phyloP scores from a whole-genome alignment of 805 yeast genomes.

The Candida gorgasii region DNA sequence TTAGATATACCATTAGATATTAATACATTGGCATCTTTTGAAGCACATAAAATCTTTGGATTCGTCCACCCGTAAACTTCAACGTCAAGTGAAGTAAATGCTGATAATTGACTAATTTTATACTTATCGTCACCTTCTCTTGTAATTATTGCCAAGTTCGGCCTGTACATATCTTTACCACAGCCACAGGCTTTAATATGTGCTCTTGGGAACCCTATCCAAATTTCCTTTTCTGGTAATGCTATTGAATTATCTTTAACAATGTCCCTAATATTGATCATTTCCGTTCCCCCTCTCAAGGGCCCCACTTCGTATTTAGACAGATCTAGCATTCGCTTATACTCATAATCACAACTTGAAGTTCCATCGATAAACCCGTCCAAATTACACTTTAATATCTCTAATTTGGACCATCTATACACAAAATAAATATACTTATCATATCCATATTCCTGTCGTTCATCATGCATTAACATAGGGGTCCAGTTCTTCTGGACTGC shows the following conservation, averaged over 20 bases:
- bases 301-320: conserved; percentile 26
- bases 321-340: conserved; percentile 13
- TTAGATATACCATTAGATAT: conserved; percentile 37
- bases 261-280: conserved; percentile 24
- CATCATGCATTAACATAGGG: conserved; percentile 31
- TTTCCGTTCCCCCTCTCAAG: conserved; percentile 38
- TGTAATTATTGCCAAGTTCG: conserved; percentile 34
- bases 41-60: conserved; percentile 25
- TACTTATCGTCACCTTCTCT: conserved; percentile 18
- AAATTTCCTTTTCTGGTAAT: conserved; percentile 28
- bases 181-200: conserved; percentile 41
- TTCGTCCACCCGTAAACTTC: conserved; percentile 31
- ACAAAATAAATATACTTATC: conserved; percentile 33
- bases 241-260: conserved; percentile 13
- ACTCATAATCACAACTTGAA: conserved; percentile 14
- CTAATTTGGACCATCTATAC: conserved; percentile 30
- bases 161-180: conserved; percentile 40
- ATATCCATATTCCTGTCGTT: conserved; percentile 21
- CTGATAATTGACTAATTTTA: conserved; percentile 31
- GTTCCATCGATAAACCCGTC: conserved; percentile 13
- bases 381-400: conserved; percentile 18
- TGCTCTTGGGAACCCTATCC: conserved; percentile 43
- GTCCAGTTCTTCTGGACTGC: conserved; percentile 41
- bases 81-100: conserved; percentile 30
- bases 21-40: conserved; percentile 28